A percentile compares a stretch with the other conserved stretches of the same genome.
Conservation (phyloP, 352 stramenopile genomes). For the Globisporangium cystogenes region DNA sequence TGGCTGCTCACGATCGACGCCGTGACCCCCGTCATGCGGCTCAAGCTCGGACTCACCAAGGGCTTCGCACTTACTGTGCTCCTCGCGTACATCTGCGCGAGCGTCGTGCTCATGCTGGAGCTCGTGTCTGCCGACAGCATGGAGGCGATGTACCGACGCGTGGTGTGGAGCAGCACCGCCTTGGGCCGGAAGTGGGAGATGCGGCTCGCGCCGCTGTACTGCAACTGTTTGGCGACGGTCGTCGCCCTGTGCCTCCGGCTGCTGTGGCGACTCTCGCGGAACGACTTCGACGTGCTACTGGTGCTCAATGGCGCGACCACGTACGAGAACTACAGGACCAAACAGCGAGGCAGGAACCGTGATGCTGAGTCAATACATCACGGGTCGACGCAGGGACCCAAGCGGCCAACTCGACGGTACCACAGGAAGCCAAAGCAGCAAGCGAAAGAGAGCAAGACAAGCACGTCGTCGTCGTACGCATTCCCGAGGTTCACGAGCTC, state of each 20-base stretch:
- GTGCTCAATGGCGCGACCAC: conserved; percentile 10
- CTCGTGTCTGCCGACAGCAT: conserved; percentile 1
- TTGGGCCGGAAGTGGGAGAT: conserved; percentile 3
- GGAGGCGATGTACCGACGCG: neutral
- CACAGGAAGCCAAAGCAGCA: neutral
- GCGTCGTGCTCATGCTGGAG: neutral
- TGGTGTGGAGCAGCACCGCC: neutral
- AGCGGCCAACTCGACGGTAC: neutral
- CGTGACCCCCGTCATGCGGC: conserved; percentile 5
- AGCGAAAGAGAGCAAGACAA: neutral
- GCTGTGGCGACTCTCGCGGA: conserved; percentile 7
- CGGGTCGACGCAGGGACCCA: neutral
- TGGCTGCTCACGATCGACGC: conserved; percentile 9
- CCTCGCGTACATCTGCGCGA: neutral
- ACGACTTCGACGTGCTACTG: conserved; percentile 4
- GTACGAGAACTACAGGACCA: conserved; percentile 7
- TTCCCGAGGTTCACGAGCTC: neutral
- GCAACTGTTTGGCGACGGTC: conserved; percentile 11
- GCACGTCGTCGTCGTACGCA: neutral
- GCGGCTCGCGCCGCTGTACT: conserved; percentile 11
- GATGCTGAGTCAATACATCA: neutral
- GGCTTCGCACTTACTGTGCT: conserved; percentile 1
- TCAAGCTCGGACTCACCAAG: conserved; percentile 7
- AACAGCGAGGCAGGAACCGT: neutral
- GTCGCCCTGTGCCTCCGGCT: conserved; percentile 6